phyloP scores from a whole-genome alignment of 306 rosid species.

The cucumber (Cucumis sativus) region Cucumber_9930_V3 NC_026659.2:475001-475500 shows the following conservation, averaged over 20 bases:
- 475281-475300: conserved; percentile 52
- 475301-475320: conserved; percentile 55
- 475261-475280: conserved; percentile 55
- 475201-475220: conserved; percentile 57
- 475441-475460: conserved; percentile 43
- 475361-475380: conserved; percentile 31
- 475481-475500: conserved; percentile 55
- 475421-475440: conserved; percentile 54
- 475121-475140: background rate
- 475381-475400: conserved; percentile 46
- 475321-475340: conserved; percentile 64
- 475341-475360: conserved; percentile 59
- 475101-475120: conserved; percentile 74
- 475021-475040: conserved; percentile 1
- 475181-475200: background rate
- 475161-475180: background rate
- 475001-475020: background rate
- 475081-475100: conserved; percentile 68
- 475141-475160: background rate
- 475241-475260: conserved; percentile 72
- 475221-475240: conserved; percentile 57
- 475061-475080: conserved; percentile 63
- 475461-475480: conserved; percentile 70
- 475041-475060: conserved; percentile 52
- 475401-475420: conserved; percentile 48